Base-by-base conservation (phyloP, 352 stramenopile genomes). In the Phytophthora idaei region DNA sequence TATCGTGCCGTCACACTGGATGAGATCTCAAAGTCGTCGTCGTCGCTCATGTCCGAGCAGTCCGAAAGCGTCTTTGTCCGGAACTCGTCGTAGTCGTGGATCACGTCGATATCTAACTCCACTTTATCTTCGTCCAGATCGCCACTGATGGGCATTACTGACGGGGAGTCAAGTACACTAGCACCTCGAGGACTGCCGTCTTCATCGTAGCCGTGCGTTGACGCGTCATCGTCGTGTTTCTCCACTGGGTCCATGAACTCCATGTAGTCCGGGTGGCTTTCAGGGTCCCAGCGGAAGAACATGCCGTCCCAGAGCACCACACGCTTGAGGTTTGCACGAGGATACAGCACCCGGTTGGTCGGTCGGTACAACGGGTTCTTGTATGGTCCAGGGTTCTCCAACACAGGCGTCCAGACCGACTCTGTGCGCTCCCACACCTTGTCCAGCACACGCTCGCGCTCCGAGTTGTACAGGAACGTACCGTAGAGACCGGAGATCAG, bases 371-470 rank as follows among this genome's bases (percentile, higher is more conserved):
- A 76, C 0, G 77, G 82, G 58, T 95, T 95, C 58, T 81, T 85
- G 73, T 78, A 93, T 10, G 83, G 81, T 21, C 41, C 66, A 7
- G 80, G 73, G 50, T 86, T 83, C 57, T 93, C 86, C 1, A 95
- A 64, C 47, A 95, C 85, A 1, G 85, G 80, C 14, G 85, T 93
- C 87, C 87, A 95, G 6, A 93, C 87, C 4, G 82, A 92, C 56
- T 94, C 87, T 4, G 87, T 95, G 34, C 86, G 81, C 63, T 95
- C 83, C 87, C 87, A 95, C 1, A 95, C 81, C 65, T 91, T 92
- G 60, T 92, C 83, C 29, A 94, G 74, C 60, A 92, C 82, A 9
- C 88, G 86, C 53, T 94, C 86, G 34, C 85, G 83, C 71, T 95
- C 88, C 27, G 86, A 92, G 60, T 95, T 94, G 73, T 89, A 93